A percentile compares a stretch with the other conserved stretches of the same genome.
Evolutionary conservation across 345 rosid species (phyloP).

Genomic region (Brassica carinata): DNA sequence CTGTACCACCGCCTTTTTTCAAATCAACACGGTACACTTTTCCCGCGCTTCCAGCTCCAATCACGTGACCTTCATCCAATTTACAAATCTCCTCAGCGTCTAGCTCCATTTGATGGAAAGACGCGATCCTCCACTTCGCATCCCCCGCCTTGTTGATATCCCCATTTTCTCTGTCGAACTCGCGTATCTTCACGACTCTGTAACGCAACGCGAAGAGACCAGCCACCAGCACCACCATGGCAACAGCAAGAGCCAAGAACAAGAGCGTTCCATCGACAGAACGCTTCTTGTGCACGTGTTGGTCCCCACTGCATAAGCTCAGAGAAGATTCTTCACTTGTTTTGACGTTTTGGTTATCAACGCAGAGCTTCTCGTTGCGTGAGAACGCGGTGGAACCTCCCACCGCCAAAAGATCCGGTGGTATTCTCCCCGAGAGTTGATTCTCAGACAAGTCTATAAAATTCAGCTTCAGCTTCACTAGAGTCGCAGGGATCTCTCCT

Average conservation of each 20-base stretch:
- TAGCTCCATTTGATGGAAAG: conserved; percentile 67
- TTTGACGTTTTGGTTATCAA: conserved; percentile 42
- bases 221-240: conserved; percentile 43
- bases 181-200: conserved; percentile 49
- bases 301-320: conserved; percentile 51
- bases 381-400: conserved; percentile 69
- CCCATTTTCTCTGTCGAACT: conserved; percentile 32
- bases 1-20: conserved; percentile 61
- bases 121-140: conserved; percentile 58
- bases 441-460: conserved; percentile 71
- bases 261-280: conserved; percentile 40
- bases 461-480: conserved; percentile 69
- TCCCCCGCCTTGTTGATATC: conserved; percentile 40
- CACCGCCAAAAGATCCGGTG: conserved; percentile 59
- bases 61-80: conserved; percentile 61
- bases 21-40: conserved; percentile 76
- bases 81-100: conserved; percentile 73
- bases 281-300: conserved; percentile 32
- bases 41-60: conserved; percentile 85
- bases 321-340: conserved; percentile 30
- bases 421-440: conserved; percentile 63
- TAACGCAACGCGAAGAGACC: conserved; percentile 56
- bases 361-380: conserved; percentile 61
- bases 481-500: conserved; percentile 58
- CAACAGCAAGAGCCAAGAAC: conserved; percentile 51